Evolutionary conservation across 805 yeast genomes (phyloP), one percentile per base, ranked within the genome.

Genomic region (Metschnikowia santaceciliae): DNA sequence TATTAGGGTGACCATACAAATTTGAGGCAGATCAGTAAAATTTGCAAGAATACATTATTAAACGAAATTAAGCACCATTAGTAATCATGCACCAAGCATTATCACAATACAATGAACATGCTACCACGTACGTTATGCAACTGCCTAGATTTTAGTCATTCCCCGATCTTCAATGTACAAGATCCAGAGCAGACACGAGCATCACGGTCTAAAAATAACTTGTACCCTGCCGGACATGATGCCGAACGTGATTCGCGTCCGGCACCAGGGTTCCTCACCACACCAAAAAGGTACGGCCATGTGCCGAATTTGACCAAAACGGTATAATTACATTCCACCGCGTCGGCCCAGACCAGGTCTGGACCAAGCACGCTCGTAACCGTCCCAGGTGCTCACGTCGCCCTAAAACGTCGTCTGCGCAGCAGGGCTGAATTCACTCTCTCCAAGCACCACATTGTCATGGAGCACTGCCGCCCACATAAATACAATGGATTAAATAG

Each of bases 211-310:
- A 30, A 41, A 17, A 41, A 41, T 41, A 41, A 23, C 32, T 4
- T 26, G n/a, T 6, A 35, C 3, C 43, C 44, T 41, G 15, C 15
- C 23, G 10, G 10, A 26, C 46, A 32, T 14, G 40, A 0, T 41
- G 15, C 10, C 34, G 5, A 13, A 26, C 46, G 46, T 20, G 47
- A 3, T n/a, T 44, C 47, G 47, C 47, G 47, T 34, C 34, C 46
- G 8, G 32, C 19, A n/a, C 22, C 40, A 43, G 47, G 40, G 40
- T 43, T 43, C 47, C 8, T 17, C 47, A 35, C 47, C 39, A 6
- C 17, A 1, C 20, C 11, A 3, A 17, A 17, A 36, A 42, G 34
- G 22, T 26, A 41, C 43, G 43, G 14, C 15, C 44, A 38, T 38
- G 41, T 38, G 30, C 41, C 13, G 26, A 13, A 38, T 32, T 42